These are phyloP conservation scores for Discostella stelligera DNA, from an alignment of 352 stramenopile genomes.

Conservation along the genomic window DNA sequence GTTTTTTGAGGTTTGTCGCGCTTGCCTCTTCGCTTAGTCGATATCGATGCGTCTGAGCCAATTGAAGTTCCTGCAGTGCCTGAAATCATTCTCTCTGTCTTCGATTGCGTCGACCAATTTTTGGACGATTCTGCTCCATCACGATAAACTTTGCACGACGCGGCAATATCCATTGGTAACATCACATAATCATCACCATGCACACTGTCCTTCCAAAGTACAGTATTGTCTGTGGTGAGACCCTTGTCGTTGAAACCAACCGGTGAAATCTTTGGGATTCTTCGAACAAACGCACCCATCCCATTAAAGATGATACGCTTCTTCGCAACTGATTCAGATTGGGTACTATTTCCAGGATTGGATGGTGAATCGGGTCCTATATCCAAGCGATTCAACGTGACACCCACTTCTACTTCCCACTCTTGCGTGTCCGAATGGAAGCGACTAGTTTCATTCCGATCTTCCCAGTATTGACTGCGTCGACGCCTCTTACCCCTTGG, in stretches of 20 bases:
- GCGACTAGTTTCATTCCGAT: background rate
- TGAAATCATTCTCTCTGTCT: constrained; percentile 7
- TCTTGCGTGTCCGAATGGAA: constrained; percentile 29
- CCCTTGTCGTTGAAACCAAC: background rate
- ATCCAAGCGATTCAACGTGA: constrained; percentile 45
- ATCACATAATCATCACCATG: constrained; percentile 41
- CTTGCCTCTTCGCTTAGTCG: constrained; percentile 48
- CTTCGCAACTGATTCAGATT: constrained; percentile 11
- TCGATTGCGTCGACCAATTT: background rate
- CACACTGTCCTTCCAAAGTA: constrained; percentile 25
- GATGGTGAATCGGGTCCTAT: constrained; percentile 29
- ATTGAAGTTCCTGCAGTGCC: constrained; percentile 17
- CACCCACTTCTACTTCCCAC: constrained; percentile 48
- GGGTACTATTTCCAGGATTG: background rate
- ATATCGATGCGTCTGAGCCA: constrained; percentile 26
- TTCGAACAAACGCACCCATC: constrained; percentile 47
- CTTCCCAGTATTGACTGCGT: constrained; percentile 7
- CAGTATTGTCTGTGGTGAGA: constrained; percentile 7
- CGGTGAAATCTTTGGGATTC: constrained; percentile 14
- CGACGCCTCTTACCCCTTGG: constrained; percentile 2
- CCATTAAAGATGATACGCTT: constrained; percentile 28
- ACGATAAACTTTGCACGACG: constrained; percentile 37
- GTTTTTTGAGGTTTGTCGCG: constrained; percentile 38
- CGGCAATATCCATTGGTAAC: constrained; percentile 36
- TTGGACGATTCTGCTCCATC: constrained; percentile 12